Base-by-base conservation (phyloP, 2,329 filamentous ascomycete species). In the Aspergillus ruber region DNA sequence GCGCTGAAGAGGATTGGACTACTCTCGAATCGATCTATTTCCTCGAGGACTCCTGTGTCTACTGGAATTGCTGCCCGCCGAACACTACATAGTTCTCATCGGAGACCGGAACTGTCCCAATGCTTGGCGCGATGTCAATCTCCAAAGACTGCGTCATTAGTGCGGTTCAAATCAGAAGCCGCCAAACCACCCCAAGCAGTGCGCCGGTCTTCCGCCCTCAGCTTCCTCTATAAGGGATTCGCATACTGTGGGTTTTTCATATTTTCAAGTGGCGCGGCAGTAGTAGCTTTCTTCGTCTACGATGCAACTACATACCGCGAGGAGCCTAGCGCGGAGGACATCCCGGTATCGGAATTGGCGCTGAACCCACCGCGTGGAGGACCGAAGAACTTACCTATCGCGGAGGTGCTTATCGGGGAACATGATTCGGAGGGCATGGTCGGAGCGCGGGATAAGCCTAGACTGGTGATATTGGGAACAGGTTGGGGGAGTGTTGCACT, bases 401-500 rank as follows among this genome's bases (percentile, higher is more conserved):
- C 87, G 17, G 88, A 96, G 54, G 82, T 86, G 20, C 81, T 90
- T 51, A 83, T 98, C 36, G 90, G 95, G 62, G 93, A 97, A 62
- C 83, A 95, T 58, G 91, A 96, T 55, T 82, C 74, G 45, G 80
- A 84, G 12, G 78, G 80, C 48, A 90, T 84, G 70, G 77, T 75
- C 53, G 76, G 73, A 43, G 81, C 84, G 65, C 93, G 89, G 70
- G 80, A 90, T 62, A 98, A 98, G 74, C 93, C 93, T 4, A 88
- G 86, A 62, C 74, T 98, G 59, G 93, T 98, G 36, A 86, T 98
- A 49, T 72, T 98, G 29, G 93, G 93, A 17, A 90, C 90, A 13
- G 93, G 93, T 40, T 98, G 93, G 93, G 93, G 90, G 46, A 89
- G 89, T 60, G 87, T 98, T 51, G 88, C 91, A 4, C 74, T 98